Percentiles rank a stretch among this genome's conserved stretches.
Evolutionary conservation across 805 yeast genomes (phyloP).

Genomic region (Cyberlindnera sargentensis): DNA sequence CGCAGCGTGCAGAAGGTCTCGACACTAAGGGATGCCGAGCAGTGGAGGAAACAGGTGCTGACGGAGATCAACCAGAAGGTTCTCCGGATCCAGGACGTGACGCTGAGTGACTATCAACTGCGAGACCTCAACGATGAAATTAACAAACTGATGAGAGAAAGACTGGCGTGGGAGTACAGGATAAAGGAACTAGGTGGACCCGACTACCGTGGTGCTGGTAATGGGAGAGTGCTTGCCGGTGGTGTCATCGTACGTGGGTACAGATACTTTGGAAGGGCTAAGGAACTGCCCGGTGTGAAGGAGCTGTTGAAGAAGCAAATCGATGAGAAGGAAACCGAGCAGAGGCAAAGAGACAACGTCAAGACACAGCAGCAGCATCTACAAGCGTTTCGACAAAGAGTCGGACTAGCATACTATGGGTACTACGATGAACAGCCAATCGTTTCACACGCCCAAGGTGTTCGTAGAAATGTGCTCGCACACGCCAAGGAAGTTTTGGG

Average conservation of each 20-base stretch:
- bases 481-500: constrained; percentile 1
- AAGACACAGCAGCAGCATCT: constrained; percentile 17
- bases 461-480: not conserved
- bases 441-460: not conserved
- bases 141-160: constrained; percentile 60
- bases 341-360: constrained; percentile 11
- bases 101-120: constrained; percentile 52
- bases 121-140: constrained; percentile 70
- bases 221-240: constrained; percentile 11
- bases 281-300: constrained; percentile 68
- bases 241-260: constrained; percentile 18
- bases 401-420: constrained; percentile 39
- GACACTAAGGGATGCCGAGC: constrained; percentile 57
- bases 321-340: constrained; percentile 16
- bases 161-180: constrained; percentile 71
- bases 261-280: constrained; percentile 78
- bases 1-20: constrained; percentile 45
- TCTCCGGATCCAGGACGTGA: constrained; percentile 56
- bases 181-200: constrained; percentile 70
- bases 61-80: constrained; percentile 57
- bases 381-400: constrained; percentile 21
- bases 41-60: constrained; percentile 56
- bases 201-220: constrained; percentile 36
- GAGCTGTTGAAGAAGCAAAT: constrained; percentile 34
- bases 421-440: constrained; percentile 21